phyloP scores from a whole-genome alignment of 495 filamentous ascomycete species.

The Aspergillus sparsus region DNA sequence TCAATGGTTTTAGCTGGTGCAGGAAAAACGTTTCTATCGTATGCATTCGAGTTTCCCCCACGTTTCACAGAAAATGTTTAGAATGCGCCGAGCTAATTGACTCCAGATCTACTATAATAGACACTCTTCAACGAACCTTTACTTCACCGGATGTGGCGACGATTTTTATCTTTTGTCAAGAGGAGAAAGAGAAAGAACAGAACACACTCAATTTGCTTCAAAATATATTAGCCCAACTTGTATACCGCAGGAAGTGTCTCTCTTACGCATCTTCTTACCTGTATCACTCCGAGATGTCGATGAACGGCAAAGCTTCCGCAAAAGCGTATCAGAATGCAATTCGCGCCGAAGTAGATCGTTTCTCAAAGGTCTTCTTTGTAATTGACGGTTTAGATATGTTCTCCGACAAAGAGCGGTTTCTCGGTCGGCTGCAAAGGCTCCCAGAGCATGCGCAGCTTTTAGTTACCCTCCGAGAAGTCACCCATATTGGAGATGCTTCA shows the following conservation, averaged over 20 bases:
- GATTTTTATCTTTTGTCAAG: slow-evolving; percentile 38
- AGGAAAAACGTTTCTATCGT: slow-evolving; percentile 42
- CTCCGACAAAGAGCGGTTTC: slow-evolving; percentile 34
- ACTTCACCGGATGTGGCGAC: slow-evolving; percentile 37
- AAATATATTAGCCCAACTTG: slow-evolving; percentile 37
- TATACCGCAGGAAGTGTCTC: slow-evolving; percentile 31
- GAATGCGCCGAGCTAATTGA: too few relatives aligned
- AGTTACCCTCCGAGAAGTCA: slow-evolving; percentile 33
- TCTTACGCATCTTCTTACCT: slow-evolving; percentile 28
- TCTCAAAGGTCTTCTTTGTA: slow-evolving; percentile 35
- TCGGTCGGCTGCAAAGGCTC: slow-evolving; percentile 38
- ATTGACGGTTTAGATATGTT: slow-evolving; percentile 37
- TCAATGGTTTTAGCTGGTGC: slow-evolving; percentile 31
- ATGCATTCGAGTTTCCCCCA: too few relatives aligned
- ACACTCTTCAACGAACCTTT: slow-evolving; percentile 34
- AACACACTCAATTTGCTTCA: slow-evolving; percentile 27
- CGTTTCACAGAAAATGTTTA: too few relatives aligned
- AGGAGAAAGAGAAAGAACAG: slow-evolving; percentile 25
- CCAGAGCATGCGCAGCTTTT: slow-evolving; percentile 39
- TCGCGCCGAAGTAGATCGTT: slow-evolving; percentile 36
- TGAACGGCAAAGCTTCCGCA: slow-evolving; percentile 26
- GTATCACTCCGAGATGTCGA: slow-evolving; percentile 28
- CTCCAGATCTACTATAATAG: slow-evolving; percentile 34
- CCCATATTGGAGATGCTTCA: slow-evolving; percentile 16
- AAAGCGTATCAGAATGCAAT: slow-evolving; percentile 40